Conservation (phyloP, 441 rosid genomes). For the Flueggea neowawraea region DNA sequence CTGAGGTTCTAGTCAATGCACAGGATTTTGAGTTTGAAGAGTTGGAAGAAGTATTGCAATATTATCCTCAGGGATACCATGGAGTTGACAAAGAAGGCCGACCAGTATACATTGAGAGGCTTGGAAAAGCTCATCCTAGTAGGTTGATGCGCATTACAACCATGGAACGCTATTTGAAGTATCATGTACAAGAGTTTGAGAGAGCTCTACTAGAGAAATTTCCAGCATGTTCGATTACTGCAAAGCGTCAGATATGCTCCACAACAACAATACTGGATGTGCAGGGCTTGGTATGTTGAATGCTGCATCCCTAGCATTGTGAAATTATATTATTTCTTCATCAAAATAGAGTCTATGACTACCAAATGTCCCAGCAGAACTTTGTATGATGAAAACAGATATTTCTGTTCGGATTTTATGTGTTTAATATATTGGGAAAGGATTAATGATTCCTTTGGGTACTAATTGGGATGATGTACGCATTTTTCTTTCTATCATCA, state of each 20-base stretch:
- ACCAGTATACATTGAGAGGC: constrained; percentile 92
- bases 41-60: constrained; percentile 89
- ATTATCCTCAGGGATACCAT: constrained; percentile 95
- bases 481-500: neutral
- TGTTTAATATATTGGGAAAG: too few species aligned
- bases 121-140: constrained; percentile 90
- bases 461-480: too few species aligned
- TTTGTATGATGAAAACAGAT: too few species aligned
- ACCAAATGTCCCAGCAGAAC: too few species aligned
- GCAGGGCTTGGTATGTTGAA: constrained; percentile 73
- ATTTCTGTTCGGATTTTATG: too few species aligned
- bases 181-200: constrained; percentile 98
- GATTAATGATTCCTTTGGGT: too few species aligned
- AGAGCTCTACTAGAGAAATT: constrained; percentile 79
- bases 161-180: constrained; percentile 75
- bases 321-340: too few species aligned
- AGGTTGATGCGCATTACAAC: constrained; percentile 84
- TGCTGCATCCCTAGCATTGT: neutral
- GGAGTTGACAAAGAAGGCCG: constrained; percentile 98
- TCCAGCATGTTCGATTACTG: constrained; percentile 94
- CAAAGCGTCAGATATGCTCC: constrained; percentile 72
- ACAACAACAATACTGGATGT: constrained; percentile 92
- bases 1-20: constrained; percentile 1
- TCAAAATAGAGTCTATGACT: too few species aligned
- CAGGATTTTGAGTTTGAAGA: constrained; percentile 94